Conservation (phyloP, 371 early-diverging fungal species). For the Basidiobolus meristosporus region DNA sequence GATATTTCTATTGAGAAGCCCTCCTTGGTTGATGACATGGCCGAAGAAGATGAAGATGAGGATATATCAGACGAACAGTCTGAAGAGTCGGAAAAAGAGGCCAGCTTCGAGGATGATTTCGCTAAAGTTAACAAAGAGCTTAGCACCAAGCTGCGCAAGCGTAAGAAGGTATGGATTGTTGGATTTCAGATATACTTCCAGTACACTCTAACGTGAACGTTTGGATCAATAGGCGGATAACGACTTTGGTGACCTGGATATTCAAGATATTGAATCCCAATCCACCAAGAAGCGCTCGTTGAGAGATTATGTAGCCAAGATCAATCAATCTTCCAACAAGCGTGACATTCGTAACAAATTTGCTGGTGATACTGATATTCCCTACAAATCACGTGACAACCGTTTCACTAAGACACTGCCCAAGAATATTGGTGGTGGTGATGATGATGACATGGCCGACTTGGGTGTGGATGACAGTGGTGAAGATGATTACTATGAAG, state of each 20-base stretch:
- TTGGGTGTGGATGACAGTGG: constrained; percentile 12
- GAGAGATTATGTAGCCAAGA: constrained; percentile 25
- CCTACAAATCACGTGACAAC: constrained; percentile 26
- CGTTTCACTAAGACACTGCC: constrained; percentile 6
- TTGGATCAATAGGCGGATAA: constrained; percentile 18
- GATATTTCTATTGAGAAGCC: background rate
- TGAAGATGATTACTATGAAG: constrained; percentile 33
- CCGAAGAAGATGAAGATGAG: constrained; percentile 4
- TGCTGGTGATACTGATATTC: constrained; percentile 55
- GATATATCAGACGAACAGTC: constrained; percentile 5
- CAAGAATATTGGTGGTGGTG: constrained; percentile 2
- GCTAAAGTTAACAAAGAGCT: constrained; percentile 6
- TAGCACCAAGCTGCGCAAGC: constrained; percentile 3
- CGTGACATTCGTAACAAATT: constrained; percentile 19
- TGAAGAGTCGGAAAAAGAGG: constrained; percentile 5
- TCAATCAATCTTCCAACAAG: constrained; percentile 8
- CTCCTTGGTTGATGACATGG: background rate
- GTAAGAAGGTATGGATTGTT: constrained; percentile 5
- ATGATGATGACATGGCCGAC: constrained; percentile 8
- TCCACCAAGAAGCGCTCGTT: constrained; percentile 38
- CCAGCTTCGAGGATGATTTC: constrained; percentile 3
- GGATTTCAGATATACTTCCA: too few relatives aligned
- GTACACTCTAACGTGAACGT: too few relatives aligned
- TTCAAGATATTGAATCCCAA: constrained; percentile 67
- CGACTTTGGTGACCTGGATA: constrained; percentile 68